These are phyloP conservation scores for Dianthus caryophyllus DNA, from an alignment of 148 eudicot species.

Conservation along the genomic window DNA sequence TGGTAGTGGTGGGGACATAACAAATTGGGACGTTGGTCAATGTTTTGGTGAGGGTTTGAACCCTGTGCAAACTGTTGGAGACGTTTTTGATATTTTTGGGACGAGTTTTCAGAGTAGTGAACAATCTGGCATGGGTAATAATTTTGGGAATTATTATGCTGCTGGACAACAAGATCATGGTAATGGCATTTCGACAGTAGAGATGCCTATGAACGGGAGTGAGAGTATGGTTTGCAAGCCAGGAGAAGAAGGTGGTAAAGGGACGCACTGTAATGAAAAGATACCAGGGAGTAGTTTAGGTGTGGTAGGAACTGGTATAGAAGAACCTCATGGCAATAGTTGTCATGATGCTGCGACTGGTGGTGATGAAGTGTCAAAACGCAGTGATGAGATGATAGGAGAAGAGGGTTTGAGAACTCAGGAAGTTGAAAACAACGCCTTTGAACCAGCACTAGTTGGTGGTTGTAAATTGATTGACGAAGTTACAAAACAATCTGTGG, in stretches of 20 bases:
- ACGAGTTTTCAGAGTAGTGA: slow-evolving; percentile 10
- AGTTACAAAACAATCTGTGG: slow-evolving; percentile 12
- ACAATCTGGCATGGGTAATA: slow-evolving; percentile 9
- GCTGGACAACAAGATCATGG: slow-evolving; percentile 1
- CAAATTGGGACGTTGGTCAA: slow-evolving; percentile 4
- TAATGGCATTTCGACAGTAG: neutral
- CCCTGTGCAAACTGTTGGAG: slow-evolving; percentile 7
- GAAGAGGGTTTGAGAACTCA: neutral
- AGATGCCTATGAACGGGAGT: neutral
- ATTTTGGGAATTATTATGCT: neutral
- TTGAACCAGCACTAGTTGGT: neutral
- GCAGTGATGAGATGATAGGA: neutral
- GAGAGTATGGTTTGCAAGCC: neutral
- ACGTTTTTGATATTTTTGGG: neutral
- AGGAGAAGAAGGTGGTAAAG: slow-evolving; percentile 1
- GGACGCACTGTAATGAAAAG: neutral
- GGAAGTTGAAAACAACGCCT: slow-evolving; percentile 2
- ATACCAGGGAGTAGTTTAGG: neutral
- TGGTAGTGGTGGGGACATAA: slow-evolving; percentile 5
- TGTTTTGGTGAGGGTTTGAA: slow-evolving; percentile 14
- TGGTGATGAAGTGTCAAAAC: neutral
- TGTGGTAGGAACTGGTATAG: neutral
- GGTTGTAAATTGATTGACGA: slow-evolving; percentile 5
- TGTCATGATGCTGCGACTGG: slow-evolving; percentile 7
- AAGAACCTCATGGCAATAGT: neutral